Conservation (phyloP, 2,329 filamentous ascomycete species). For the Byssoonygena ceratinophila region DNA sequence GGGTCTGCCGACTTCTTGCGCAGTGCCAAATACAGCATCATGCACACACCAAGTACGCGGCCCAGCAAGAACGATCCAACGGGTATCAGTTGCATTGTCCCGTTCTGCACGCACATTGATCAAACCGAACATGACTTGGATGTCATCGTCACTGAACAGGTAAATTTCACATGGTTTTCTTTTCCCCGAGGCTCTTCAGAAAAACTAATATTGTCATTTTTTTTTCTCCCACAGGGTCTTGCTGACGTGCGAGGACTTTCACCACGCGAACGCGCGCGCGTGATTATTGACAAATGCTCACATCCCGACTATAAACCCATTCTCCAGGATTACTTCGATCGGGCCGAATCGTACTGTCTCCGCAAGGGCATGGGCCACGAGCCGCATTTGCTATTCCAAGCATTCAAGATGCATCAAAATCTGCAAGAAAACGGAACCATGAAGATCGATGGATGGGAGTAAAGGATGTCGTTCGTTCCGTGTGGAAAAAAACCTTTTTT, state of each 20-base stretch:
- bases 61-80: slow-evolving; percentile 73
- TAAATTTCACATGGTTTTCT: slow-evolving; percentile 18
- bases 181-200: too few species aligned
- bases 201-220: neutral
- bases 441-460: slow-evolving; percentile 63
- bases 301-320: slow-evolving; percentile 80
- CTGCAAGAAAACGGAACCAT: slow-evolving; percentile 74
- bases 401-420: slow-evolving; percentile 82
- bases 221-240: slow-evolving; percentile 46
- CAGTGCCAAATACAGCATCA: slow-evolving; percentile 73
- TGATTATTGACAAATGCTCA: slow-evolving; percentile 78
- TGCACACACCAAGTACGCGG: slow-evolving; percentile 78
- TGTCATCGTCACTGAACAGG: slow-evolving; percentile 64
- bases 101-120: slow-evolving; percentile 84
- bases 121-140: slow-evolving; percentile 90
- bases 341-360: slow-evolving; percentile 76
- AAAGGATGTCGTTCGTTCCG: too few species aligned
- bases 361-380: slow-evolving; percentile 82
- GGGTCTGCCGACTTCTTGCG: slow-evolving; percentile 75
- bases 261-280: slow-evolving; percentile 66
- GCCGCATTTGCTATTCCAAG: slow-evolving; percentile 75
- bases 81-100: slow-evolving; percentile 79
- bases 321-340: slow-evolving; percentile 69
- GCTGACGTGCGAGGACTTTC: slow-evolving; percentile 75
- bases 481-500: neutral